Evolutionary conservation across 2,329 filamentous ascomycete genomes (phyloP), one percentile per base, ranked within the genome.

Genomic region (Trichocomaceae sp.): DNA sequence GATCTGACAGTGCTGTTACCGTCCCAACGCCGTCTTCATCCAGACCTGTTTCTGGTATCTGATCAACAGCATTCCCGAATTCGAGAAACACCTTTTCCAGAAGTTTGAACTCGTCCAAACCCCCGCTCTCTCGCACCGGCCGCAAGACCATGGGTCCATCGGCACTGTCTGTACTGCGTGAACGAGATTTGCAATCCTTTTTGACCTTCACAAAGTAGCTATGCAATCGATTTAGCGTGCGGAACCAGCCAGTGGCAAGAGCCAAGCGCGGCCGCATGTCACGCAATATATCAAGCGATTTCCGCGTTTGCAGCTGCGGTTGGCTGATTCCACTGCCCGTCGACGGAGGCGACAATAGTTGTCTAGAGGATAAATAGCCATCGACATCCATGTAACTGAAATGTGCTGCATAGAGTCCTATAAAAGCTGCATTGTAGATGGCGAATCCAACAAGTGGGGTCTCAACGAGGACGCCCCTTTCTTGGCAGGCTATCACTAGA

Each of bases 371-470:
- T 62, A 82, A 66, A 54, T 72, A 73, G 9, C 75, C 74, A 8
- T 79, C 73, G 0, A 75, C 72, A 56, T 83, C 80, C 79, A 82
- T 81, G 61, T 77, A 75, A 1, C 75, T 74, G 56, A 82, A 82
- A 60, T 79, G 77, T 33, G 75, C 72, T 31, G 75, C 77, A 62
- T 82, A 83, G 8, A 80, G 68, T 15, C 72, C 75, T 37, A 76
- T 67, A 49, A 81, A 76, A 0, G 75, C 75, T 22, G 79, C 79
- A 37, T 76, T 77, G 63, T 81, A 83, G 20, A 79, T 70, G 26
- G 79, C 77, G 58, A 81, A 83, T 1, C 75, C 79, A 15, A 80
- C 71, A 22, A 82, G 70, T 0, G 80, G 79, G 3, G 77, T 82
- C 60, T 83, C 78, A 2, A 80, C 76, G 1, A 81, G 69, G 7